These are phyloP conservation scores for Crepidotus variabilis DNA, from an alignment of 768 basidiomycete species.

Conservation along the genomic window DNA sequence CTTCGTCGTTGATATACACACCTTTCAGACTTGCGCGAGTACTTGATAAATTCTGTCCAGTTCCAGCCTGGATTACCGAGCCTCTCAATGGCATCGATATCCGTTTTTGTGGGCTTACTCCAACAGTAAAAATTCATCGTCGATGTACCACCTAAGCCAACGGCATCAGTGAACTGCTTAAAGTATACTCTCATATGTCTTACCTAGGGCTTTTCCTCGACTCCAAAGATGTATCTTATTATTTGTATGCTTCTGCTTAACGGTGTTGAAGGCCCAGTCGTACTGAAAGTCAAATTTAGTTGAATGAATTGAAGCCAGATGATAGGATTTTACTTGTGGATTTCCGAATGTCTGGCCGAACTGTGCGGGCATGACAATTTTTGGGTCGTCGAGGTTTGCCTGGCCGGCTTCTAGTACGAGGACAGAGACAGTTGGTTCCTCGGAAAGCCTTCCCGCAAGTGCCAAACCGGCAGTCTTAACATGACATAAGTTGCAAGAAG, in stretches of 20 bases:
- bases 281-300: slow-evolving; percentile 18
- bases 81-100: slow-evolving; percentile 34
- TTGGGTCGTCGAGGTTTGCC: slow-evolving; percentile 28
- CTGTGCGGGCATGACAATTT: slow-evolving; percentile 29
- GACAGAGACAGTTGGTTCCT: slow-evolving; percentile 24
- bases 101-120: slow-evolving; percentile 26
- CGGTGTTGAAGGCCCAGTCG: slow-evolving; percentile 32
- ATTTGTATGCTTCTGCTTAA: slow-evolving; percentile 23
- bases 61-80: slow-evolving; percentile 59
- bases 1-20: slow-evolving; percentile 11
- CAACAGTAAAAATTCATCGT: slow-evolving; percentile 38
- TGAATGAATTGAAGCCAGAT: background rate
- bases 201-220: slow-evolving; percentile 31
- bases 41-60: slow-evolving; percentile 38
- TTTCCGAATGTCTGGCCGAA: slow-evolving; percentile 24
- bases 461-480: slow-evolving; percentile 18
- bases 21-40: slow-evolving; percentile 34
- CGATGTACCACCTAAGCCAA: slow-evolving; percentile 41
- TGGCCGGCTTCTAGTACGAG: slow-evolving; percentile 35
- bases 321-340: slow-evolving; percentile 18
- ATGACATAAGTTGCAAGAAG: background rate
- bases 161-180: background rate
- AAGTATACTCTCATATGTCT: background rate
- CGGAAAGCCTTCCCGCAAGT: slow-evolving; percentile 29
- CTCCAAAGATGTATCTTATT: slow-evolving; percentile 23